phyloP scores from a whole-genome alignment of 768 basidiomycete genomes.

The Melanogaster broomeanus region DNA sequence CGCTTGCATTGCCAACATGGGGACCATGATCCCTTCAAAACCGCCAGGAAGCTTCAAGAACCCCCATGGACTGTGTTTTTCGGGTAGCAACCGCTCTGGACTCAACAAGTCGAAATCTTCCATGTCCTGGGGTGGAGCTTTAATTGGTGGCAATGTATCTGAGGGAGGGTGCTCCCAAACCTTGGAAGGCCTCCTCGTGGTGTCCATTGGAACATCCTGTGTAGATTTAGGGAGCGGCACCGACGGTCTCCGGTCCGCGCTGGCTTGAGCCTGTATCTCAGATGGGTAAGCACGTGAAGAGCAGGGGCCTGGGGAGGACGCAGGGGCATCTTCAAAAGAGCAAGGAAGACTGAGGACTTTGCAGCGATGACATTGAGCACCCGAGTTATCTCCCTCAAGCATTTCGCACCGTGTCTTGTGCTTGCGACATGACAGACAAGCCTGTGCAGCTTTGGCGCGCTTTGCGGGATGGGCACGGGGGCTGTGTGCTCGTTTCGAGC shows the following conservation, averaged over 20 bases:
- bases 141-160: slow-evolving; percentile 18
- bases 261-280: slow-evolving; percentile 21
- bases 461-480: slow-evolving; percentile 34
- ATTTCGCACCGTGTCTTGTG: slow-evolving; percentile 54
- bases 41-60: slow-evolving; percentile 39
- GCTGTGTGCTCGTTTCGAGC: slow-evolving; percentile 34
- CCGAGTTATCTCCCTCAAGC: slow-evolving; percentile 40
- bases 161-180: slow-evolving; percentile 20
- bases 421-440: slow-evolving; percentile 47
- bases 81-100: slow-evolving; percentile 38
- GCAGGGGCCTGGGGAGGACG: slow-evolving; percentile 13
- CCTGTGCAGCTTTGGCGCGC: slow-evolving; percentile 45
- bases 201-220: slow-evolving; percentile 21
- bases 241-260: slow-evolving; percentile 26
- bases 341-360: slow-evolving; percentile 48
- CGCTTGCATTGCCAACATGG: slow-evolving; percentile 48
- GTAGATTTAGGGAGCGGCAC: slow-evolving; percentile 18
- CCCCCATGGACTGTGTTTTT: slow-evolving; percentile 39
- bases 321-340: slow-evolving; percentile 42
- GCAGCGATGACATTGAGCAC: slow-evolving; percentile 48
- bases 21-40: slow-evolving; percentile 45
- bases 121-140: slow-evolving; percentile 12
- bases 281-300: slow-evolving; percentile 20
- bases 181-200: slow-evolving; percentile 20
- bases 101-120: slow-evolving; percentile 34